These are phyloP conservation scores for Priceomyces carsonii DNA, from an alignment of 805 yeast genomes.

Conservation along the genomic window DNA sequence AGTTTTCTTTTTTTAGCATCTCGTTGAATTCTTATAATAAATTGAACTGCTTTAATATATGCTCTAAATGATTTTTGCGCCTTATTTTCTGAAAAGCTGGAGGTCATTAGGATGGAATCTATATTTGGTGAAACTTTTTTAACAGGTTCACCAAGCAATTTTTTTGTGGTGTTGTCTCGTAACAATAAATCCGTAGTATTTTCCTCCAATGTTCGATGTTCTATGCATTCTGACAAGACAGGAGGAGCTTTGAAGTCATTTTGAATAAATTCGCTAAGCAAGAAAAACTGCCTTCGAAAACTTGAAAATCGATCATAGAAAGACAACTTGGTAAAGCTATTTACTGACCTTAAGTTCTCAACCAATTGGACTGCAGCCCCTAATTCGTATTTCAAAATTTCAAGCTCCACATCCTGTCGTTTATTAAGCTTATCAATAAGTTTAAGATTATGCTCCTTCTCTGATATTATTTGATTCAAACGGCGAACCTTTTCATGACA, in stretches of 20 bases:
- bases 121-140: too few relatives aligned
- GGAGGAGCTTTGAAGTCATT: slow-evolving; percentile 2
- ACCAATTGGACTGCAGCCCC: background rate
- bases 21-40: slow-evolving; percentile 11
- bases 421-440: slow-evolving; percentile 1
- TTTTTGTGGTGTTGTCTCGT: slow-evolving; percentile 1
- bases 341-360: slow-evolving; percentile 3
- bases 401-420: background rate
- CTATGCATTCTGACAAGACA: too few relatives aligned
- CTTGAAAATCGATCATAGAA: slow-evolving; percentile 1
- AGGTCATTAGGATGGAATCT: too few relatives aligned
- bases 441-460: slow-evolving; percentile 3
- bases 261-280: slow-evolving; percentile 1
- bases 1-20: slow-evolving; percentile 2
- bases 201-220: too few relatives aligned
- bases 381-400: slow-evolving; percentile 1
- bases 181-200: slow-evolving; percentile 2
- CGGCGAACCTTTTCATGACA: slow-evolving; percentile 1
- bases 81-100: too few relatives aligned
- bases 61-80: slow-evolving; percentile 7
- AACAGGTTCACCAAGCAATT: background rate
- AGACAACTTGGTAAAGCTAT: background rate
- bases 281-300: background rate
- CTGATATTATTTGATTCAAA: slow-evolving; percentile 3
- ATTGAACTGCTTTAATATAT: slow-evolving; percentile 14